phyloP scores from a whole-genome alignment of 257 asterid species.

The Solanum chiquidenum region DNA sequence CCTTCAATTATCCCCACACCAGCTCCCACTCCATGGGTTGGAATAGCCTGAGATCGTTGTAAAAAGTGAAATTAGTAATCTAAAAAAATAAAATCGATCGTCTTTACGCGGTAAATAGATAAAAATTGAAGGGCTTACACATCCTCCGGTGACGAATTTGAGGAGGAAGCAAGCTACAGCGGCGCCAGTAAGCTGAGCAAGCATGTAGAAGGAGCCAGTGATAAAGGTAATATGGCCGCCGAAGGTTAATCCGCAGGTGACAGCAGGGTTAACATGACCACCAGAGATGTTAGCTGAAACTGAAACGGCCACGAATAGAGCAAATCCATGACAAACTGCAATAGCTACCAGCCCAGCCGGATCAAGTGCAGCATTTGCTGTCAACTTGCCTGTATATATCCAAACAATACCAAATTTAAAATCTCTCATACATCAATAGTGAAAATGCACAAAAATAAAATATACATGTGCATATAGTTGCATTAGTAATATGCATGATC shows the following conservation, averaged over 20 bases:
- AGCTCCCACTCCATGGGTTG: background rate
- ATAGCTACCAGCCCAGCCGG: conserved; percentile 10
- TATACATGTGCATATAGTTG: background rate
- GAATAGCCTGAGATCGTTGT: background rate
- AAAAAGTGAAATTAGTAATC: background rate
- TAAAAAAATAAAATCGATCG: background rate
- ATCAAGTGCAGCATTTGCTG: conserved; percentile 5
- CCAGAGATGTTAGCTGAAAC: conserved; percentile 90
- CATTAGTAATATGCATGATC: background rate
- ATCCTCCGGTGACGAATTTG: conserved; percentile 61
- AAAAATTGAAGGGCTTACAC: conserved; percentile 29
- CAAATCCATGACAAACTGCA: conserved; percentile 10
- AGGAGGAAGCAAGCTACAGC: conserved; percentile 49
- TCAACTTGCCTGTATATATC: background rate
- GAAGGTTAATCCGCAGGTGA: conserved; percentile 67
- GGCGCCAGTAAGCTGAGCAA: conserved; percentile 73
- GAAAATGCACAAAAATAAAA: background rate
- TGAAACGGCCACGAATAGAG: conserved; percentile 62
- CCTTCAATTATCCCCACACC: background rate
- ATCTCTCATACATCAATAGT: background rate
- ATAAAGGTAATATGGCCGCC: conserved; percentile 80
- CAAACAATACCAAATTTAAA: background rate
- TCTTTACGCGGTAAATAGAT: too few relatives aligned
- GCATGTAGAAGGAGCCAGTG: conserved; percentile 67
- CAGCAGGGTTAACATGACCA: conserved; percentile 84